Percentiles rank a stretch among this genome's conserved stretches.
Evolutionary conservation across 352 stramenopile genomes (phyloP).

Genomic region (Phytophthora sansomeana): DNA sequence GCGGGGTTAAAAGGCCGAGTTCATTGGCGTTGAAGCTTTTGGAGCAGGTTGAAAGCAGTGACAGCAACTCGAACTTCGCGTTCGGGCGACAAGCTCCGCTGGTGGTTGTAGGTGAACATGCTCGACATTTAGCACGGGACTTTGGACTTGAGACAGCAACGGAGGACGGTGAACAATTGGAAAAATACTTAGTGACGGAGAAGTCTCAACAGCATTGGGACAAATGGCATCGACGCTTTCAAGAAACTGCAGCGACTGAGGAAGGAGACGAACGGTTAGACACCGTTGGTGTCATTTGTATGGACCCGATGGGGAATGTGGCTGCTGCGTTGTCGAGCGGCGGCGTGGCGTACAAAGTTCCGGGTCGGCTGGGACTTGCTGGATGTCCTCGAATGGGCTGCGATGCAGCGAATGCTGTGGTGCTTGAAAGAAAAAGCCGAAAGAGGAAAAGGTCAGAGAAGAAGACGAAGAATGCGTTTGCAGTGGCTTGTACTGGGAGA

Average conservation of each 20-base stretch:
- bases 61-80: conserved; percentile 19
- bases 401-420: conserved; percentile 46
- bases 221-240: conserved; percentile 56
- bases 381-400: conserved; percentile 74
- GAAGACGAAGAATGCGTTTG: conserved; percentile 46
- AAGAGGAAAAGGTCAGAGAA: conserved; percentile 26
- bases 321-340: conserved; percentile 72
- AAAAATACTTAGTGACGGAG: conserved; percentile 51
- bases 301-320: conserved; percentile 62
- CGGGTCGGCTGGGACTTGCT: conserved; percentile 69
- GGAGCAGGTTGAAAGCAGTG: conserved; percentile 19
- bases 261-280: conserved; percentile 39
- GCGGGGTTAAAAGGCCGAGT: conserved; percentile 59
- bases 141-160: conserved; percentile 52
- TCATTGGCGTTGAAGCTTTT: conserved; percentile 54
- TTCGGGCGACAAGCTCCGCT: conserved; percentile 64
- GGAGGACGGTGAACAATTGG: conserved; percentile 26
- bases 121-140: conserved; percentile 35
- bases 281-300: conserved; percentile 70
- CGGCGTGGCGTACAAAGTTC: conserved; percentile 71
- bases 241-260: conserved; percentile 11
- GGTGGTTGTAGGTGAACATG: conserved; percentile 62
- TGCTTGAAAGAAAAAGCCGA: conserved; percentile 1
- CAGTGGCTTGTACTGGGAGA: conserved; percentile 63
- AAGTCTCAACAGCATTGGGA: conserved; percentile 43